phyloP scores from a whole-genome alignment of 228 moss, liverwort and hornwort species.

The Sphagnum fallax region DNA sequence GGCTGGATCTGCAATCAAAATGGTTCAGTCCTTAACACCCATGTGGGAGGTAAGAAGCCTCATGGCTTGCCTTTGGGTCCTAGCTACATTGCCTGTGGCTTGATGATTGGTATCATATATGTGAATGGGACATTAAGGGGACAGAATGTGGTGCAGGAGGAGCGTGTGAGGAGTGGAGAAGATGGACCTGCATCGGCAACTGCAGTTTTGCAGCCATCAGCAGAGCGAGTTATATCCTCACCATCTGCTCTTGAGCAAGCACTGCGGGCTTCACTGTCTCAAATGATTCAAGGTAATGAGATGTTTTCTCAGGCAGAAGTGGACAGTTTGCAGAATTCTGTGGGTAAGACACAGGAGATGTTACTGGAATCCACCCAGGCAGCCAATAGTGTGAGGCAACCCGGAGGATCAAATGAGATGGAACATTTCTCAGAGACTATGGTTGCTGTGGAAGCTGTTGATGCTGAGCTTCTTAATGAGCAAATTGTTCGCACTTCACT shows the following conservation, averaged over 20 bases:
- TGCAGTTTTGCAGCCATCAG: constrained; percentile 35
- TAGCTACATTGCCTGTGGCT: neutral
- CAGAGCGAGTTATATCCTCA: constrained; percentile 43
- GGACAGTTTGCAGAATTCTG: constrained; percentile 18
- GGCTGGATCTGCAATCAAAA: constrained; percentile 72
- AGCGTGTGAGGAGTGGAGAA: constrained; percentile 75
- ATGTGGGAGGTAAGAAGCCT: constrained; percentile 84
- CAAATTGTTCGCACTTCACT: constrained; percentile 40
- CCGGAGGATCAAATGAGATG: constrained; percentile 16
- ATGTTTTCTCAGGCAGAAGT: constrained; percentile 13
- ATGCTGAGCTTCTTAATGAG: constrained; percentile 36
- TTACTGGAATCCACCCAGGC: constrained; percentile 57
- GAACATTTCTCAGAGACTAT: constrained; percentile 28
- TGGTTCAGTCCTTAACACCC: constrained; percentile 90
- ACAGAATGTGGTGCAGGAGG: constrained; percentile 43
- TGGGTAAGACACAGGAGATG: constrained; percentile 32
- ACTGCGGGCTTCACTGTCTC: constrained; percentile 64
- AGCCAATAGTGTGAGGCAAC: constrained; percentile 33
- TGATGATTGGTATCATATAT: neutral
- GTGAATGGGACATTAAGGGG: neutral
- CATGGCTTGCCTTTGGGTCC: neutral
- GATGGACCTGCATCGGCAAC: constrained; percentile 75
- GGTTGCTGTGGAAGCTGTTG: constrained; percentile 4
- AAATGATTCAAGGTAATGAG: constrained; percentile 53
- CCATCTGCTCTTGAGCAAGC: constrained; percentile 67